phyloP scores from a whole-genome alignment of 2,329 filamentous ascomycete species.

The Ceratocystis eucalypticola region DNA sequence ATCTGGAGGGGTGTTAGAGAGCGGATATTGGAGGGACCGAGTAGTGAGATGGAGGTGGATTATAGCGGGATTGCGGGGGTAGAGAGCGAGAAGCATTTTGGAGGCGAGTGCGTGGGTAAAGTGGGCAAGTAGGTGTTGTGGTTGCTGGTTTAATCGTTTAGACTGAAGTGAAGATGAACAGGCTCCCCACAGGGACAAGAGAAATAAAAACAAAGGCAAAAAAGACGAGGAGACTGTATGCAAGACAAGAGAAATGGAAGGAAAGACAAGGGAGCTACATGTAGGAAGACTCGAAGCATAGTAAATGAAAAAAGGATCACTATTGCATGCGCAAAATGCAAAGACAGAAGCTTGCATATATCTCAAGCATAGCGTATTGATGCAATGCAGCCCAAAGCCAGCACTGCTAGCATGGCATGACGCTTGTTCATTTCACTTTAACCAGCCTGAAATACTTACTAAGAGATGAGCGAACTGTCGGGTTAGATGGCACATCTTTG shows the following conservation, averaged over 20 bases:
- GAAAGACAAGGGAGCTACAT: neutral
- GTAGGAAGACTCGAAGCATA: neutral
- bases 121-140: neutral
- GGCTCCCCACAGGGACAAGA: neutral
- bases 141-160: neutral
- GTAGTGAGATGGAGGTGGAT: neutral
- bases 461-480: conserved; percentile 24
- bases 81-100: neutral
- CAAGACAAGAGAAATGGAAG: neutral
- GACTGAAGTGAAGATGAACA: too few species aligned
- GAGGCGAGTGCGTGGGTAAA: neutral
- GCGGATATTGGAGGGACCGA: conserved; percentile 26
- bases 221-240: neutral
- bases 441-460: conserved; percentile 28
- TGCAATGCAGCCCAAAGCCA: neutral
- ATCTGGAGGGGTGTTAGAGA: conserved; percentile 44
- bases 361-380: neutral
- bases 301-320: neutral
- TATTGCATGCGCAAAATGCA: neutral
- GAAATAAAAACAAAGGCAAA: neutral
- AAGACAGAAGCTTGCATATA: neutral
- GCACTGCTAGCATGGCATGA: neutral
- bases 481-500: conserved; percentile 45
- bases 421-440: neutral
- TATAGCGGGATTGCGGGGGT: neutral